Conservation (phyloP, 768 basidiomycete genomes). For the Tulasnella sp. region DNA sequence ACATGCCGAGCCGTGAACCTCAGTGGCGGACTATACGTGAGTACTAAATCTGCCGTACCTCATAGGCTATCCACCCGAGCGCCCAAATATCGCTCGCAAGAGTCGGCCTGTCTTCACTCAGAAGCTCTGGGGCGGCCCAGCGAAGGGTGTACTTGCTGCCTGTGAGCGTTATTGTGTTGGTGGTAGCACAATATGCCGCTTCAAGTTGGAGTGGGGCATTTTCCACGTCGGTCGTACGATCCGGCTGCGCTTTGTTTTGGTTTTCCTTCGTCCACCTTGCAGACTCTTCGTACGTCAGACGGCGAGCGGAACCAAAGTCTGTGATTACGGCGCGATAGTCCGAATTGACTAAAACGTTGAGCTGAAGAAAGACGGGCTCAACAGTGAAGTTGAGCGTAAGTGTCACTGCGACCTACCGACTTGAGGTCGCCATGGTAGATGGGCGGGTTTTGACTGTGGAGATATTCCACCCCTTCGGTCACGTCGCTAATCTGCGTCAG, state of each 20-base stretch:
- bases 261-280: not conserved
- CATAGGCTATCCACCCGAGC: not conserved
- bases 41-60: not conserved
- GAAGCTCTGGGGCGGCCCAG: not conserved
- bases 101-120: not conserved
- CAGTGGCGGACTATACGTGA: not conserved
- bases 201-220: too few relatives aligned
- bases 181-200: not conserved
- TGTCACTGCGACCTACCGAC: not conserved
- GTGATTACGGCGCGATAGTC: not conserved
- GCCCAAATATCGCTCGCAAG: conserved; percentile 1
- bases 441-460: not conserved
- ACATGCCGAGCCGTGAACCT: not conserved
- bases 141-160: not conserved
- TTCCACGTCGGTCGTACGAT: not conserved
- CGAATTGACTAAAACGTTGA: conserved; percentile 1
- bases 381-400: not conserved
- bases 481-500: not conserved
- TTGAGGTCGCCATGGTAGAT: conserved; percentile 12
- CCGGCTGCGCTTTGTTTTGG: not conserved
- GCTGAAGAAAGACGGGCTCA: not conserved
- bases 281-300: not conserved
- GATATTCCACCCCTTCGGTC: not conserved
- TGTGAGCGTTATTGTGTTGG: not conserved
- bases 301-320: not conserved